phyloP scores from a whole-genome alignment of 2,329 filamentous ascomycete genomes.

The Fonsecaea pugnacius region DNA sequence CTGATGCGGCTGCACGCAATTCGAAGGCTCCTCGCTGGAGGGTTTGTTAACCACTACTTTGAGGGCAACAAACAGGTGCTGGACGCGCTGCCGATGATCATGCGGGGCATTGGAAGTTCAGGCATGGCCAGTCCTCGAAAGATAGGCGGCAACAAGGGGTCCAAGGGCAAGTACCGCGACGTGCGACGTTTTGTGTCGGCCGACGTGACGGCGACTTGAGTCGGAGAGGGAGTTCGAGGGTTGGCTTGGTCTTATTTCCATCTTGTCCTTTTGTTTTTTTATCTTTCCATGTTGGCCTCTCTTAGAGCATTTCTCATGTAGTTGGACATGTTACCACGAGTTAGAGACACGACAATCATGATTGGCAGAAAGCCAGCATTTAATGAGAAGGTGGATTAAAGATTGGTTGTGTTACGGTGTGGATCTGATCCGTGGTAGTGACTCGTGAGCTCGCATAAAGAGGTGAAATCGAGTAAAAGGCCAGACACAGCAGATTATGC shows the following conservation, averaged over 20 bases:
- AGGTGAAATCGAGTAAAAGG: neutral
- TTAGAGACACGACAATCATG: neutral
- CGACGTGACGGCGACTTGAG: slow-evolving; percentile 11
- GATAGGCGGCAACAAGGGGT: slow-evolving; percentile 24
- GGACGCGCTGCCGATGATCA: slow-evolving; percentile 59
- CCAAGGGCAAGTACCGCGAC: slow-evolving; percentile 33
- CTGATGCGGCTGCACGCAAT: slow-evolving; percentile 66
- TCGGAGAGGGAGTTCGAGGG: neutral
- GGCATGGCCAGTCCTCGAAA: slow-evolving; percentile 36
- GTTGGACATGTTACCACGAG: neutral
- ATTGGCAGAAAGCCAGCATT: neutral
- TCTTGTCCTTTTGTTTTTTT: neutral
- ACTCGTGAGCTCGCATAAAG: neutral
- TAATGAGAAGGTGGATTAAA: neutral
- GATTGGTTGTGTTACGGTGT: neutral
- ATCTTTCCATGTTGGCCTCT: neutral
- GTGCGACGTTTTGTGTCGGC: slow-evolving; percentile 32
- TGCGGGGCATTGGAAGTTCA: slow-evolving; percentile 36
- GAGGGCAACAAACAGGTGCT: slow-evolving; percentile 65
- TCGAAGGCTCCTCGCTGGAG: slow-evolving; percentile 63
- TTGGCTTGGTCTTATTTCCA: neutral
- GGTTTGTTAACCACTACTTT: slow-evolving; percentile 65
- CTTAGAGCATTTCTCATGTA: slow-evolving; percentile 3
- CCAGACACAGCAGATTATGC: neutral
- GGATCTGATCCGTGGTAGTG: neutral